Conservation (phyloP, 1,284 basidiomycete species). For the Cerrena zonata region DNA sequence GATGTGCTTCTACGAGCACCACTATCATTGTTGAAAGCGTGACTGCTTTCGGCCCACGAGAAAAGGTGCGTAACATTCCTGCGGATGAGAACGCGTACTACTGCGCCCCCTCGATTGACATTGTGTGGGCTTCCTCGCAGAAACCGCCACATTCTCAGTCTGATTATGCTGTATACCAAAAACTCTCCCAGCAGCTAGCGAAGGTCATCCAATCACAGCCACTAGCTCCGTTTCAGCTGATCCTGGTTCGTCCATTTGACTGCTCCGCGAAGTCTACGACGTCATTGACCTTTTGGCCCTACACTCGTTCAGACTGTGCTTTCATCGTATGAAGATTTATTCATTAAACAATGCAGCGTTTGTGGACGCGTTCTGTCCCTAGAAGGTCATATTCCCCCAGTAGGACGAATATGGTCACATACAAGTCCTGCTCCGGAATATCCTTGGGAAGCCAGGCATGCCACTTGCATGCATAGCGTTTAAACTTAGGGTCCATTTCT, state of each 20-base stretch:
- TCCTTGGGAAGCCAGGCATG: slow-evolving; percentile 50
- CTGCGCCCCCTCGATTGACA: neutral
- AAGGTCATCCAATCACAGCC: slow-evolving; percentile 52
- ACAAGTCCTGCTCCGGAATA: slow-evolving; percentile 19
- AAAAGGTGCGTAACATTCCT: slow-evolving; percentile 41
- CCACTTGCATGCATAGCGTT: slow-evolving; percentile 38
- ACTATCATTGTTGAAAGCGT: slow-evolving; percentile 51
- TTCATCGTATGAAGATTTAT: slow-evolving; percentile 51
- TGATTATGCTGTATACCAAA: slow-evolving; percentile 56
- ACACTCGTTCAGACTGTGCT: slow-evolving; percentile 39
- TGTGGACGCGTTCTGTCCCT: slow-evolving; percentile 60
- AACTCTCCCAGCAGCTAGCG: slow-evolving; percentile 58
- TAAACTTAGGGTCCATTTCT: neutral
- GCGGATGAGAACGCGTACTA: neutral
- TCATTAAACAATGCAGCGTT: slow-evolving; percentile 48
- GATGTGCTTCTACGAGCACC: slow-evolving; percentile 27
- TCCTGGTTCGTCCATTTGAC: slow-evolving; percentile 35
- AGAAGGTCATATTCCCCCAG: slow-evolving; percentile 66
- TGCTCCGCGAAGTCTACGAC: neutral
- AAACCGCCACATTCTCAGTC: slow-evolving; percentile 65
- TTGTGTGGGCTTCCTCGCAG: slow-evolving; percentile 28
- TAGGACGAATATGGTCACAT: slow-evolving; percentile 51
- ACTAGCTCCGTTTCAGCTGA: slow-evolving; percentile 41
- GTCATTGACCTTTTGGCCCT: slow-evolving; percentile 7
- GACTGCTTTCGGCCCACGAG: slow-evolving; percentile 60